Base-by-base conservation (phyloP, 305 asterid genomes). In the Withania somnifera region DNA sequence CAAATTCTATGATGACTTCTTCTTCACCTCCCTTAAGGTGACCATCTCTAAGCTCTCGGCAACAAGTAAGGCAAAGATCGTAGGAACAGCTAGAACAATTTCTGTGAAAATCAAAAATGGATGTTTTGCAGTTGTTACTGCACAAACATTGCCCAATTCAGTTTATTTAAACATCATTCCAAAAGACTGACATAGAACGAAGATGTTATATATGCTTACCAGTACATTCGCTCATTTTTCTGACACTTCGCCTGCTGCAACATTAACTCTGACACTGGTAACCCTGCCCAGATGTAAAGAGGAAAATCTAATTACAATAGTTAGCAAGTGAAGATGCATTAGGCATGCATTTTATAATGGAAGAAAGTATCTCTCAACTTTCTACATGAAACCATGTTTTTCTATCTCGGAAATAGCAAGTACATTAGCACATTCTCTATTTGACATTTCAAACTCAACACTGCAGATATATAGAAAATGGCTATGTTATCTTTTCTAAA, bases 61-160 rank as follows among this genome's bases (percentile, higher is more conserved):
- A 92, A 85, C 97, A 93, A 54, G 24, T 84, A 73, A 93, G 94
- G 80, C 97, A 93, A 24, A 93, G 90, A 63, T 93, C 94, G 87
- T 86, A 93, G 86, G 87, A 87, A 78, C 97, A 93, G 22, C 4
- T 40, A 51, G 90, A 85, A 78, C 97, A 93, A 83, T 90, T 91
- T 86, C 97, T 77, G 80, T 91, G 94, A 45, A 82, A 89, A 83
- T 93, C 95, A 81, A 83, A 85, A 79, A 93, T 90, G 42, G 95
- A 91, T 22, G 97, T 90, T 81, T 64, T 87, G 85, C 97, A 93
- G 85, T 91, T 88, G 86, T 91, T 86, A 58, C 97, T 93, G 92
- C 86, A 88, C 4, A 83, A 85, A 60, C 17, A 56, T 11, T 47
- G 82, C 38, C 17, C 79, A 54, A 47, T 6, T 73, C 20, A 58